Conservation (phyloP, 2,329 filamentous ascomycete genomes). For the Nemania abortiva region DNA sequence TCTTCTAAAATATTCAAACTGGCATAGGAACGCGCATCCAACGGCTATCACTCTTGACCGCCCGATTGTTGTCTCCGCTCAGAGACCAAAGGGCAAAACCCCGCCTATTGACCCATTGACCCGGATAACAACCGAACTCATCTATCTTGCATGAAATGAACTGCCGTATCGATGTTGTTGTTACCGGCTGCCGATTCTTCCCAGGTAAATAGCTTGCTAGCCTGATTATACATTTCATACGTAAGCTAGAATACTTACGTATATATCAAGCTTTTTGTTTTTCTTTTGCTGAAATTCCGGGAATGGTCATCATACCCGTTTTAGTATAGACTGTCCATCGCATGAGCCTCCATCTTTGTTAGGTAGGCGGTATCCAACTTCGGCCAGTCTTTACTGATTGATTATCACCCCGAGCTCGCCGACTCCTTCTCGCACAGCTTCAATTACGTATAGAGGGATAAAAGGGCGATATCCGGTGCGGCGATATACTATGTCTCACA, state of each 20-base stretch:
- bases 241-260: no score
- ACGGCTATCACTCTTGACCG: not conserved
- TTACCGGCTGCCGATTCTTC: conserved; percentile 20
- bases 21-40: no score
- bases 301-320: not conserved
- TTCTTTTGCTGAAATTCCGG: not conserved
- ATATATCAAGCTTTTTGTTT: not conserved
- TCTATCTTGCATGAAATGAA: conserved; percentile 17
- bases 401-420: not conserved
- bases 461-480: not conserved
- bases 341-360: not conserved
- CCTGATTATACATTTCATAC: not conserved
- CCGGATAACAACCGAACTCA: conserved; percentile 29
- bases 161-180: conserved; percentile 18
- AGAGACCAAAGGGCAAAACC: conserved; percentile 11
- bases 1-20: no score
- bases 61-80: conserved; percentile 16
- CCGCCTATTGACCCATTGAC: conserved; percentile 19
- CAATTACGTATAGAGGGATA: not conserved
- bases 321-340: not conserved
- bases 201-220: not conserved
- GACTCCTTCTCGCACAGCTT: not conserved
- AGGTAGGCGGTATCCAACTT: not conserved
- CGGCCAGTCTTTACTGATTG: not conserved
- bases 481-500: conserved; percentile 41